Base-by-base conservation (phyloP, 192 early-diverging fungal genomes). In the Backusella luteola region DNA sequence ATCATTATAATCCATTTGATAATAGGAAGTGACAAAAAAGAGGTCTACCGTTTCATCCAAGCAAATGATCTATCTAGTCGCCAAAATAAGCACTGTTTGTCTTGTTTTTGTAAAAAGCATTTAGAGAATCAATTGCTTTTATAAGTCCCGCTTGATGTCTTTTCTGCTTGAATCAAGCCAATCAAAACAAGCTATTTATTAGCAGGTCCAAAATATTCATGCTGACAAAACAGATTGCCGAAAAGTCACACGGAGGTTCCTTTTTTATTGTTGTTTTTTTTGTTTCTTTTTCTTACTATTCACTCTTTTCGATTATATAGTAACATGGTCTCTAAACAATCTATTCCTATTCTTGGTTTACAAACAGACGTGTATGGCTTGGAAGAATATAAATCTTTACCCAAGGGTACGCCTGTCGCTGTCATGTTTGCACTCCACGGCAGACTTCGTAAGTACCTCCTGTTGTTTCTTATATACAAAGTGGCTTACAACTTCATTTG, bases 341-440 rank as follows among this genome's bases (percentile, higher is more conserved):
- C 6, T 26, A 35, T 75, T 2, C 35, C 38, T 26, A 68, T 81
- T 8, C 38, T 39, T 72, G 80, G 80, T 3, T 46, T 81, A 14
- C 23, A 49, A 4, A 41, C 77, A 7, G 66, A 68, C 44, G 73
- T 81, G 2, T 81, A 71, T 75, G 80, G 80, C 1, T 70, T 81
- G 15, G 73, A 77, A 63, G 73, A 81, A 69, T 77, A 81, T 56
- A 70, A 75, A 8, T 4, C 63, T 1, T 44, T 69, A 8, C n/a
- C 21, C 17, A 35, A 52, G n/a, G 32, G 49, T 17, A 41, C 32
- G 0, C 74, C 76, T 29, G 81, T 82, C 4, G 72, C 76, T 23
- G 69, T 82, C 21, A 23, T 82, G 29, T 82, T 82, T 73, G 75
- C 74, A 36, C 29, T 82, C 14, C 81, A 82, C 53, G 81, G 81